Base-by-base conservation (phyloP, 257 asterid genomes). In the Misopates orontium region DNA sequence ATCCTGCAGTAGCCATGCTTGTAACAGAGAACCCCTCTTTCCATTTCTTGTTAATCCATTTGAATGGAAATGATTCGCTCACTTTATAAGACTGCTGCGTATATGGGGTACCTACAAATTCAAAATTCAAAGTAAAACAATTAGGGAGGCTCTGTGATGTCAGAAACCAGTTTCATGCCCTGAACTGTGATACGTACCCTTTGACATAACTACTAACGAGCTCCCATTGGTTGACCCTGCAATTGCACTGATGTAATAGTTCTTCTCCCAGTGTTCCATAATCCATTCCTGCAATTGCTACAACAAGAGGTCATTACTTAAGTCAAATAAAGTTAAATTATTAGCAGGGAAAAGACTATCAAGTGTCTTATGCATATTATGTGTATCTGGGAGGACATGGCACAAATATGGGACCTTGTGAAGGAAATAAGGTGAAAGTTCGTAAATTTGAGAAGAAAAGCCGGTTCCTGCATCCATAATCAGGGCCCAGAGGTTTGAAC, bases 391-490 rank as follows among this genome's bases (percentile, higher is more conserved):
- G 48, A 5, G 18, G 5, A 13, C 19, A 42, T 9, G 57, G 66
- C 20, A 64, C 42, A 61, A 62, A 25, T 28, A 57, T 36, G 71
- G 69, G 36, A 83, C 89, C 91, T 85, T 88, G 75, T 84, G 83
- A 72, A 88, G 85, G 71, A 88, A 88, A 71, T 65, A 64, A 32
- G 95, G 80, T 61, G 92, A 84, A 19, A 84, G 69, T 76, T 79
- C 83, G 73, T 85, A 84, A 60, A 77, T 82, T 85, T 88, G 96
- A 68, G 69, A 72, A 52, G 71, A 73, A 59, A 78, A 85, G 60
- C 91, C 95, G 19, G 96, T 88, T 60, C 91, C 91, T 41, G 89
- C 87, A 72, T 88, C 96, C 95, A 88, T 84, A 66, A 88, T 81
- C 49, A 88, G 61, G 62, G 96, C 89, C 96, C 96, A 88, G 54